Evolutionary conservation across 257 asterid species (phyloP).

Genomic region (Solanum neorickii): DNA sequence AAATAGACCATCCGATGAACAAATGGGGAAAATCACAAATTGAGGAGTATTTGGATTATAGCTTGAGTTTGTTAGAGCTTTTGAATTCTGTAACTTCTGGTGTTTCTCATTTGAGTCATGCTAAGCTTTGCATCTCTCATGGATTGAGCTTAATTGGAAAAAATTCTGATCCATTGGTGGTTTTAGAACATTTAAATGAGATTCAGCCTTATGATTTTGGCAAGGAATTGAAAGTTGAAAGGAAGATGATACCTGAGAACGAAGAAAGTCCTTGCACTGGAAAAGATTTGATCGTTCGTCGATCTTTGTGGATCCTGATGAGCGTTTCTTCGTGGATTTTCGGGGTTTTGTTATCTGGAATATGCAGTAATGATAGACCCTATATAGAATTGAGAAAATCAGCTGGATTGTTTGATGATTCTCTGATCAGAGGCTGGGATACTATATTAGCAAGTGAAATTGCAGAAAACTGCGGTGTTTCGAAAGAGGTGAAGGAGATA

Average conservation of each 20-base stretch:
- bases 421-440: constrained; percentile 24
- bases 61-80: constrained; percentile 26
- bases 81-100: constrained; percentile 39
- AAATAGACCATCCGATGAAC: constrained; percentile 41
- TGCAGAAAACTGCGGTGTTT: constrained; percentile 3
- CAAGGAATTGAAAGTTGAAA: constrained; percentile 11
- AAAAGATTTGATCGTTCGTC: constrained; percentile 27
- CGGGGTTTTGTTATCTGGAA: constrained; percentile 32
- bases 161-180: constrained; percentile 2
- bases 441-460: constrained; percentile 13
- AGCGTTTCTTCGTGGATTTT: constrained; percentile 27
- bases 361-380: constrained; percentile 24
- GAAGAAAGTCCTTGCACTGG: constrained; percentile 15
- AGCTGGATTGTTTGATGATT: constrained; percentile 14
- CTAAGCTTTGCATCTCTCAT: constrained; percentile 26
- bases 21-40: constrained; percentile 32
- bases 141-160: constrained; percentile 20
- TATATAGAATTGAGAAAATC: constrained; percentile 26
- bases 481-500: constrained; percentile 41
- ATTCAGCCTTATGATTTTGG: constrained; percentile 6
- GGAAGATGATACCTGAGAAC: not conserved
- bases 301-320: constrained; percentile 22
- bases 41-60: constrained; percentile 37
- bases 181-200: constrained; percentile 2
- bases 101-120: constrained; percentile 31